Evolutionary conservation across 2,329 filamentous ascomycete genomes (phyloP).

Genomic region (Colletotrichum sp.): DNA sequence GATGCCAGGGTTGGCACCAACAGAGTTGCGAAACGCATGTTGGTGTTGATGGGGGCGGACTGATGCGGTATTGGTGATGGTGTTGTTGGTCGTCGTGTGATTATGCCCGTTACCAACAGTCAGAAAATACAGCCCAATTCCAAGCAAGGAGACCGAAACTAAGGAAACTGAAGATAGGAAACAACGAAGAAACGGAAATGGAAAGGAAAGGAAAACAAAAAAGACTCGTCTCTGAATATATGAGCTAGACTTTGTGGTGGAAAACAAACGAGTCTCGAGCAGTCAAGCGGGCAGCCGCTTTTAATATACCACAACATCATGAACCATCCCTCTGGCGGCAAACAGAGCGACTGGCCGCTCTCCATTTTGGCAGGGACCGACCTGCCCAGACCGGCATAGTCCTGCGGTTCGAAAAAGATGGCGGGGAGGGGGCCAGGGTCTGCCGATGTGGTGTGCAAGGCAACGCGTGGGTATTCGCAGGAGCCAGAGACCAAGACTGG

Average conservation of each 20-base stretch:
- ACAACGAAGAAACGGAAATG: constrained; percentile 15
- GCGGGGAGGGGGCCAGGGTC: not conserved
- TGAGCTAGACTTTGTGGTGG: not conserved
- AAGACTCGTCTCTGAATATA: not conserved
- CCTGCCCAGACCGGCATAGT: not conserved
- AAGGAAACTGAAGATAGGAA: constrained; percentile 12
- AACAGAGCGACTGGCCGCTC: not conserved
- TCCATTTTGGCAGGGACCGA: not conserved
- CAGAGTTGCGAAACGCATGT: constrained; percentile 57
- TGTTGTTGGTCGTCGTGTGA: not conserved
- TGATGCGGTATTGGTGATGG: not conserved
- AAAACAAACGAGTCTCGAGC: not conserved
- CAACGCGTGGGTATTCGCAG: constrained; percentile 13
- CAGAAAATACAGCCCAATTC: not conserved
- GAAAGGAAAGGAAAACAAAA: constrained; percentile 22
- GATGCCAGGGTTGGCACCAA: constrained; percentile 52
- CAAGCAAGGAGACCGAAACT: constrained; percentile 1
- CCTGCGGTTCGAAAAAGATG: not conserved
- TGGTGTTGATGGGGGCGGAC: constrained; percentile 23
- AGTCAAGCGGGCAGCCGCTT: constrained; percentile 5
- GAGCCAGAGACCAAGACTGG: not conserved
- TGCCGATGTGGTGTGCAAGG: constrained; percentile 11
- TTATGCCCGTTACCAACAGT: not conserved
- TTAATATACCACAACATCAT: constrained; percentile 14
- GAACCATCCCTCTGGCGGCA: not conserved